These are phyloP conservation scores for Manihot esculenta DNA, from an alignment of 441 rosid genomes.

Conservation along the genomic window DNA sequence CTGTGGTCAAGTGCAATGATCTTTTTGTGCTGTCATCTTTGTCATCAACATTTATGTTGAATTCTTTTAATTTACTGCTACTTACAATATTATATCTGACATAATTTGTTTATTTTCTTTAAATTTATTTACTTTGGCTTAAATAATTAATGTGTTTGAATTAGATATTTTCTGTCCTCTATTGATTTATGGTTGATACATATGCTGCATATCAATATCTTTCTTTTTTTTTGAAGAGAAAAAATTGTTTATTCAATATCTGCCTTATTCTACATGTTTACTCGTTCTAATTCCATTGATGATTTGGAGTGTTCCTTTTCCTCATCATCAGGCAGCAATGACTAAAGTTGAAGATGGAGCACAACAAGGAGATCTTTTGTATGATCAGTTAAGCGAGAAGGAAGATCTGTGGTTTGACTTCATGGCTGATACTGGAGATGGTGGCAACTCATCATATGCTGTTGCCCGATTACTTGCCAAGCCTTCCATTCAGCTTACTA, in stretches of 20 bases:
- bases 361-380: constrained; percentile 58
- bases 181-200: neutral
- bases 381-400: constrained; percentile 74
- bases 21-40: too few species aligned
- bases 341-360: constrained; percentile 53
- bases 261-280: neutral
- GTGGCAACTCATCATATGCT: constrained; percentile 93
- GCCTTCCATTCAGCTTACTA: constrained; percentile 51
- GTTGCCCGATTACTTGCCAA: constrained; percentile 92
- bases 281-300: neutral
- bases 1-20: neutral
- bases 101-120: neutral
- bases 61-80: neutral
- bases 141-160: neutral
- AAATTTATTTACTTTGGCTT: neutral
- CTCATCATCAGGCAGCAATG: constrained; percentile 83
- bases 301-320: constrained; percentile 8
- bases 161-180: neutral
- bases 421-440: constrained; percentile 99
- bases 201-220: neutral
- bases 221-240: too few species aligned
- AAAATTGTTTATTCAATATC: too few species aligned
- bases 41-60: neutral
- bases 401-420: constrained; percentile 96
- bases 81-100: neutral